phyloP scores from a whole-genome alignment of 2,329 filamentous ascomycete genomes.

The Exophiala mesophila region DNA sequence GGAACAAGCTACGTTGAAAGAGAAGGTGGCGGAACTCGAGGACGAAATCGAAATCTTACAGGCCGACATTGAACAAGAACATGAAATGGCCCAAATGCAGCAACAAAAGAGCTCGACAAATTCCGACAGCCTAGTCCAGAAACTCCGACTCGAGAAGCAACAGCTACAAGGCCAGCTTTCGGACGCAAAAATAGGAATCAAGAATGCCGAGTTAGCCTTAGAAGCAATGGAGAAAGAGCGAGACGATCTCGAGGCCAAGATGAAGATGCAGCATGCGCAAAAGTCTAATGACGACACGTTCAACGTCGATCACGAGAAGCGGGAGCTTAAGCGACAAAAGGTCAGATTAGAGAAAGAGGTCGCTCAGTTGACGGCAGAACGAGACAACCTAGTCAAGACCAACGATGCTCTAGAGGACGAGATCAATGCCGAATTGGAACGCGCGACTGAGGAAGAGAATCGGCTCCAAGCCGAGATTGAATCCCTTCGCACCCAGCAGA shows the following conservation, averaged over 20 bases:
- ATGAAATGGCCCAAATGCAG: conserved; percentile 55
- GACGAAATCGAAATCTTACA: conserved; percentile 74
- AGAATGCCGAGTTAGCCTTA: conserved; percentile 52
- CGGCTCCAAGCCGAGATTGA: conserved; percentile 49
- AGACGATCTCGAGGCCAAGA: conserved; percentile 62
- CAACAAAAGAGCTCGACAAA: conserved; percentile 56
- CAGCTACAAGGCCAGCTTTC: conserved; percentile 59
- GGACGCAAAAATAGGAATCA: conserved; percentile 56
- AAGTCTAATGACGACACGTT: conserved; percentile 55
- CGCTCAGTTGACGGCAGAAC: conserved; percentile 61
- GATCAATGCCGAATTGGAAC: conserved; percentile 61
- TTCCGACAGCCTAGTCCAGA: conserved; percentile 53
- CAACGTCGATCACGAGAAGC: conserved; percentile 62
- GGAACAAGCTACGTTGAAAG: conserved; percentile 57
- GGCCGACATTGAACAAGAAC: conserved; percentile 59
- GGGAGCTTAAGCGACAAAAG: conserved; percentile 64
- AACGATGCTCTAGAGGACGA: conserved; percentile 58
- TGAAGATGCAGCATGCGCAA: conserved; percentile 52
- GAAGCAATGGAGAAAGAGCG: conserved; percentile 60
- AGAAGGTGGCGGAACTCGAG: conserved; percentile 64
- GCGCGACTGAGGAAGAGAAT: conserved; percentile 62
- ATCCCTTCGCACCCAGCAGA: conserved; percentile 50
- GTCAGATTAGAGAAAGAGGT: conserved; percentile 64
- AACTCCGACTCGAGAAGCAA: conserved; percentile 57
- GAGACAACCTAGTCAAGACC: conserved; percentile 52